Evolutionary conservation across 2,329 filamentous ascomycete species (phyloP), one percentile per base, ranked within the genome.

Genomic region (Phialemonium atrogriseum): DNA sequence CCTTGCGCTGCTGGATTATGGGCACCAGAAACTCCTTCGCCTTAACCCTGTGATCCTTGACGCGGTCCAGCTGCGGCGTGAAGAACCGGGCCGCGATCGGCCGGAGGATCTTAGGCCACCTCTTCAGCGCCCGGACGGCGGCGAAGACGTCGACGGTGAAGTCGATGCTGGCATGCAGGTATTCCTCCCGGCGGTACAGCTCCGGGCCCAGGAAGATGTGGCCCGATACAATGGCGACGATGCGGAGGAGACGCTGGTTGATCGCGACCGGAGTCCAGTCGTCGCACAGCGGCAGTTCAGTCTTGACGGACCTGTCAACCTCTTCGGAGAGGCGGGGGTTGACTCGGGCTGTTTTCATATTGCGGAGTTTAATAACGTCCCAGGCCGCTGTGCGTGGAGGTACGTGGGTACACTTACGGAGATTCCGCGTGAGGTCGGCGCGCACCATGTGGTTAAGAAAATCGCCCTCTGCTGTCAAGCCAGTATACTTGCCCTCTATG

Each of bases 161-260:
- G 41, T 62, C 61, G 36, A 68, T 65, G n/a, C 60, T 55, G 5
- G 59, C 52, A 23, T 67, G 55, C 3, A 69, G 44, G 42, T 68
- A 70, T 16, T 54, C 50, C 23, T 64, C 60, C 4, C 54, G 44
- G 19, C 58, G 61, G 39, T 61, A 64, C 2, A 68, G 53, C 31
- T 67, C 62, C 1, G 60, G 46, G 5, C 66, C 66, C 17, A 70
- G 52, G 31, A 70, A 70, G 17, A 69, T 47, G 9, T 60, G 52
- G 4, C 66, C 66, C 0, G 62, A 66, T 1, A 62, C 55, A 36
- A 59, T 59, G 29, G 60, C 62, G 2, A 71, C 58, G 23, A 69
- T 58, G 12, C 60, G 59, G 3, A 67, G 50, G 5, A 70, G 43
- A 7, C 49, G 54, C 8, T 49, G 36, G 47, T 61, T 53, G 19